Conservation (phyloP, 441 rosid genomes). For the Melastoma candidum region DNA sequence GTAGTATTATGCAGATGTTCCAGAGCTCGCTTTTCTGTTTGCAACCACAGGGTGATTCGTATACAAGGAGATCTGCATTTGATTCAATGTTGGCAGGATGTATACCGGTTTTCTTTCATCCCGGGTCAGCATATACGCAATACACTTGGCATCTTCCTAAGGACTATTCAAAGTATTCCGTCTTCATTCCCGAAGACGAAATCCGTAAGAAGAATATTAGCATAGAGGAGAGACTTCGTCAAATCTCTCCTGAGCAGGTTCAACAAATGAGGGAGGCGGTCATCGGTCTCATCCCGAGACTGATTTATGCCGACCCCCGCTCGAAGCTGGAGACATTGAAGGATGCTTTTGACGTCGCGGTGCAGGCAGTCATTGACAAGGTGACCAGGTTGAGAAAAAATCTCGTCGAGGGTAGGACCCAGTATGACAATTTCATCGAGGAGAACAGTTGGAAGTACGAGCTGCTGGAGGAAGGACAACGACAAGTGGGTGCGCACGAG, state of each 20-base stretch:
- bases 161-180: constrained; percentile 4
- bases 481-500: constrained; percentile 73
- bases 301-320: constrained; percentile 5
- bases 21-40: constrained; percentile 10
- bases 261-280: constrained; percentile 8
- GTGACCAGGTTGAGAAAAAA: constrained; percentile 9
- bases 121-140: constrained; percentile 8
- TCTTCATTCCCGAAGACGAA: constrained; percentile 8
- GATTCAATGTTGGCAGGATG: constrained; percentile 7
- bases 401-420: constrained; percentile 3
- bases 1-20: constrained; percentile 11
- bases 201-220: constrained; percentile 3
- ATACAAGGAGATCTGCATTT: constrained; percentile 11
- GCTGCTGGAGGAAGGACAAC: constrained; percentile 73
- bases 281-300: constrained; percentile 8
- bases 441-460: constrained; percentile 96
- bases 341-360: constrained; percentile 5
- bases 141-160: constrained; percentile 9
- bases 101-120: constrained; percentile 4
- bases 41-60: constrained; percentile 11
- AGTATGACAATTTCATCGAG: constrained; percentile 37
- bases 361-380: constrained; percentile 9
- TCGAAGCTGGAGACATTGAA: constrained; percentile 5
- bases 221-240: constrained; percentile 9
- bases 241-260: constrained; percentile 9